Conservation (phyloP, 2,329 filamentous ascomycete genomes). For the Phialemonium atrogriseum region DNA sequence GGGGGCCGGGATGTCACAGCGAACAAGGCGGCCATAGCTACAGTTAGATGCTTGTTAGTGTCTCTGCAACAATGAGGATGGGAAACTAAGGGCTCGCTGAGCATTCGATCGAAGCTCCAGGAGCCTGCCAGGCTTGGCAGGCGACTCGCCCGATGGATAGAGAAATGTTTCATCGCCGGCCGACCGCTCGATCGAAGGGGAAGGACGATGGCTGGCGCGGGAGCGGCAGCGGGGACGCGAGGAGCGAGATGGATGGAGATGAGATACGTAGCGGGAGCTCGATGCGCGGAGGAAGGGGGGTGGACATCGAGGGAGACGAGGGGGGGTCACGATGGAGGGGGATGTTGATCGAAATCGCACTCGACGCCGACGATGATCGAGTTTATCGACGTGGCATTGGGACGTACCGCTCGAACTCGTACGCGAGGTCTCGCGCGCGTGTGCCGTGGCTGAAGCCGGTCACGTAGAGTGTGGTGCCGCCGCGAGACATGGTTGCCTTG, state of each 20-base stretch:
- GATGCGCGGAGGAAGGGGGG: conserved; percentile 9
- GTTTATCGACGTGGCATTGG: conserved; percentile 41
- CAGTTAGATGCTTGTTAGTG: conserved; percentile 32
- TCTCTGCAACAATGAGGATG: conserved; percentile 28
- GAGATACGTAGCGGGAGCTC: conserved; percentile 10
- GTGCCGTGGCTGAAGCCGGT: conserved; percentile 98
- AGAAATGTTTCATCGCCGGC: conserved; percentile 26
- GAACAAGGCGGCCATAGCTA: conserved; percentile 95
- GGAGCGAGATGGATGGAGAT: conserved; percentile 11
- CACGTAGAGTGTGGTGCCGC: conserved; percentile 92
- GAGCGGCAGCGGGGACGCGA: conserved; percentile 11
- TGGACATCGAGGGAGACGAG: conserved; percentile 17
- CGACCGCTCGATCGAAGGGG: conserved; percentile 39
- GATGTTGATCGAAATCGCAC: conserved; percentile 31
- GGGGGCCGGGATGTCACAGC: conserved; percentile 95
- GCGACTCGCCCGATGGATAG: conserved; percentile 26
- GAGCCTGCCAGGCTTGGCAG: conserved; percentile 21
- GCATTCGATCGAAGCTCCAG: conserved; percentile 16
- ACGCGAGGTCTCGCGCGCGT: conserved; percentile 96
- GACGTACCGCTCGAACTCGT: conserved; percentile 99
- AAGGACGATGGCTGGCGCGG: conserved; percentile 11
- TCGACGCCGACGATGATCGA: conserved; percentile 35
- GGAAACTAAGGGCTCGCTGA: conserved; percentile 16
- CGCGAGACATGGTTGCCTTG: conserved; percentile 69
- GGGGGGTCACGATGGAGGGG: conserved; percentile 16